Percentiles rank a stretch among this genome's conserved stretches.
Evolutionary conservation across 148 eudicot genomes (phyloP).

Genomic region (Heliamphora exappendiculata): DNA sequence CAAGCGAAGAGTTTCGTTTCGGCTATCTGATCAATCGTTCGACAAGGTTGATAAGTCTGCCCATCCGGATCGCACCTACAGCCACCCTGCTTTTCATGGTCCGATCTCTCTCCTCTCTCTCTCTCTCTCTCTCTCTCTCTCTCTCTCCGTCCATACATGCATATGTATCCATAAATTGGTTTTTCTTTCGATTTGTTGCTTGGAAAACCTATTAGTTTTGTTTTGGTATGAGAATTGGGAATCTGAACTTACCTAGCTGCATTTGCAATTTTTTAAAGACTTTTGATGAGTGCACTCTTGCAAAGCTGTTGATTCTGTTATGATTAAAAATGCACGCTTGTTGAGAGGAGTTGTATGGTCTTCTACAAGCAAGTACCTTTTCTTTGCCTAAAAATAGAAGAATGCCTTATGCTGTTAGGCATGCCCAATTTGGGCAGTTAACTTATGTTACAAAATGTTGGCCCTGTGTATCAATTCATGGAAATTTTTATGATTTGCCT

Average conservation of each 20-base stretch:
- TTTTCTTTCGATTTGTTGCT: background rate
- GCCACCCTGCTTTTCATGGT: conserved; percentile 61
- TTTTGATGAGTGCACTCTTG: background rate
- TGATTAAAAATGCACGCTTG: background rate
- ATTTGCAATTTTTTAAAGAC: background rate
- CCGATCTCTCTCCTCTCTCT: conserved; percentile 6
- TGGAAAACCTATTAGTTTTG: background rate
- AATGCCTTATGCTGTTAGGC: background rate
- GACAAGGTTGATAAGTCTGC: conserved; percentile 17
- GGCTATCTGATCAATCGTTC: conserved; percentile 32
- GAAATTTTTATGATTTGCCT: background rate
- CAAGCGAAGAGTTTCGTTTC: conserved; percentile 39
- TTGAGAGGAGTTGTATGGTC: background rate
- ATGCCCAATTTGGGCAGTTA: background rate
- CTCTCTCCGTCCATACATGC: no score
- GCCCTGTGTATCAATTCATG: background rate
- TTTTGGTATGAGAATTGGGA: background rate
- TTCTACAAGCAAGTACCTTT: background rate
- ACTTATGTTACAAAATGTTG: background rate
- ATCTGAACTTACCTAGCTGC: background rate
- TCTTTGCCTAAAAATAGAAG: background rate
- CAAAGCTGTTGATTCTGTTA: conserved; percentile 4
- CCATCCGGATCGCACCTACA: conserved; percentile 33
- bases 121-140: conserved; percentile 18
- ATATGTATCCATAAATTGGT: background rate